phyloP scores from a whole-genome alignment of 148 eudicot species.

The Arbutus unedo region DNA sequence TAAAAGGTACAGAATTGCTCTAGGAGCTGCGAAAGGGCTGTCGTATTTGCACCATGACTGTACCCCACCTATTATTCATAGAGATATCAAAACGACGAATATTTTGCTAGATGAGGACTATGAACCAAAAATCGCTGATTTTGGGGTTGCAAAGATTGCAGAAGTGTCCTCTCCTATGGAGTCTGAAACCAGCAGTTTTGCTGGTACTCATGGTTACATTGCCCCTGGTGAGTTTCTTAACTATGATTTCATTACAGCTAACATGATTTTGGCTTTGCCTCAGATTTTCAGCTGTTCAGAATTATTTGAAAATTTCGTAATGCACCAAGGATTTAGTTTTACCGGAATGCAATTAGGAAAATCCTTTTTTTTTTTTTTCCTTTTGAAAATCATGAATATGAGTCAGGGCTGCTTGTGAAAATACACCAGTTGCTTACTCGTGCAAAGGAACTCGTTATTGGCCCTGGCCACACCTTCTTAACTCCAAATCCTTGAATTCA shows the following conservation, averaged over 20 bases:
- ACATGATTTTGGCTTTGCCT: neutral
- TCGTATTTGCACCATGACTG: conserved; percentile 89
- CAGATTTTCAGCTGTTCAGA: neutral
- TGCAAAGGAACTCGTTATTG: too few relatives aligned
- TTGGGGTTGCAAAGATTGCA: conserved; percentile 69
- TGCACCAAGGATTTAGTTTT: neutral
- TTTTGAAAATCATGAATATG: neutral
- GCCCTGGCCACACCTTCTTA: too few relatives aligned
- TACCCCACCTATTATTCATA: conserved; percentile 62
- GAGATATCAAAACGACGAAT: conserved; percentile 87
- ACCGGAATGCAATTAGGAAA: neutral
- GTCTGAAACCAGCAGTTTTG: conserved; percentile 56
- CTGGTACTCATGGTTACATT: conserved; percentile 93
- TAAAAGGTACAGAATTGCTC: conserved; percentile 62
- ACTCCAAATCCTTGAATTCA: too few relatives aligned
- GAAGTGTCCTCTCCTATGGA: conserved; percentile 27
- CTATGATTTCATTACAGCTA: neutral
- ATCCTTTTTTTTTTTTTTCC: too few relatives aligned
- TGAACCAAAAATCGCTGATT: conserved; percentile 88
- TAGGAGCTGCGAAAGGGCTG: conserved; percentile 89
- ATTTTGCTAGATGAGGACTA: conserved; percentile 69
- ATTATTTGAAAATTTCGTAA: neutral
- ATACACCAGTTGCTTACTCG: too few relatives aligned
- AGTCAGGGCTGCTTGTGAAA: too few relatives aligned
- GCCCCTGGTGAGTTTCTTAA: conserved; percentile 74